A percentile compares a stretch with the other conserved stretches of the same genome.
Evolutionary conservation across 768 basidiomycete genomes (phyloP).

Genomic region (Serendipita sp.): DNA sequence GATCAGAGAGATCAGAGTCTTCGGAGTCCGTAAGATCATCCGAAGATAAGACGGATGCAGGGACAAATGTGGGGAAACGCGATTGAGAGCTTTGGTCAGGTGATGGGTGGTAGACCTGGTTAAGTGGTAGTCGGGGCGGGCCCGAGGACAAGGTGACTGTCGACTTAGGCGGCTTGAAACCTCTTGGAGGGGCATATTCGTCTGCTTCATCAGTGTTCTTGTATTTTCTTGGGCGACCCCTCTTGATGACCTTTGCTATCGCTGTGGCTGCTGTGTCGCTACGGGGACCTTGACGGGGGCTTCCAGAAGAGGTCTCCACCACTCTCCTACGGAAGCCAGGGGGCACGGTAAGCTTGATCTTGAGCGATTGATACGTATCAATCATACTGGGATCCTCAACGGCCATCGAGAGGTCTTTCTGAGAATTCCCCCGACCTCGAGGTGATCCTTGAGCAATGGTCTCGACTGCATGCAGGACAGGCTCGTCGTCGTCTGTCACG

Average conservation of each 20-base stretch:
- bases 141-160: background rate
- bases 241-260: background rate
- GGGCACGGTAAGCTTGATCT: constrained; percentile 3
- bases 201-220: background rate
- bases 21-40: constrained; percentile 1
- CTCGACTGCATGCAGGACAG: background rate
- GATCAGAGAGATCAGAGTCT: constrained; percentile 1
- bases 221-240: constrained; percentile 1
- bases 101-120: constrained; percentile 5
- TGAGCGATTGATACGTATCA: background rate
- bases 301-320: background rate
- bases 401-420: background rate
- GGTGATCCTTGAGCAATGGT: background rate
- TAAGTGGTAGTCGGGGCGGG: background rate
- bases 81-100: background rate
- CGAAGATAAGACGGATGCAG: constrained; percentile 3
- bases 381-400: background rate
- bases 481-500: background rate
- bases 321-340: background rate
- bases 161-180: background rate
- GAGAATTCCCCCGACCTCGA: background rate
- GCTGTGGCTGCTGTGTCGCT: background rate
- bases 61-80: constrained; percentile 5
- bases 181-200: constrained; percentile 5
- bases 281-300: background rate